Conservation (phyloP, 352 stramenopile genomes). For the Ophiocytium majus region DNA sequence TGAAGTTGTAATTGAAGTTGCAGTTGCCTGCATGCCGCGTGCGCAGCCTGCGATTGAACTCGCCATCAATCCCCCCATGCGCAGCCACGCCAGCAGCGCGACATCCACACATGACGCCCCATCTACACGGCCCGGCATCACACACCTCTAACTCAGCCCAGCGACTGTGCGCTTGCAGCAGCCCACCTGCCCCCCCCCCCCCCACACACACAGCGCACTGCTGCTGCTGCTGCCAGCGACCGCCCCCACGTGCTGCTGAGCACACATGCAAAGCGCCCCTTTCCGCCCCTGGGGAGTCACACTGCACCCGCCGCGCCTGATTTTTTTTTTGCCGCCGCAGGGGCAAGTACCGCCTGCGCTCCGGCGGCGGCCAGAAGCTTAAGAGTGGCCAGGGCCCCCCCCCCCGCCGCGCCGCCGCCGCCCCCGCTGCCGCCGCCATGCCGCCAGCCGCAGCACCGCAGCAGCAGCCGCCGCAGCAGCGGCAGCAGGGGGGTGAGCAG, state of each 20-base stretch:
- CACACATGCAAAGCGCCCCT: too few relatives aligned
- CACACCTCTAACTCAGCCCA: too few relatives aligned
- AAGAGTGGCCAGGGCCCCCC: constrained; percentile 32
- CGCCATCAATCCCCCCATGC: neutral
- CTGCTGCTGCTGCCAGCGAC: too few relatives aligned
- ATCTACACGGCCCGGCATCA: too few relatives aligned
- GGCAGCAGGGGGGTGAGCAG: neutral
- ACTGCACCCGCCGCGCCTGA: neutral
- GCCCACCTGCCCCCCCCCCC: too few relatives aligned
- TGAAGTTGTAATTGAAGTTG: neutral
- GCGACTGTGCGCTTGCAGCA: too few relatives aligned
- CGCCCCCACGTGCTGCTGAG: too few relatives aligned
- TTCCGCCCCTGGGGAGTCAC: too few relatives aligned
- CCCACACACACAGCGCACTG: too few relatives aligned
- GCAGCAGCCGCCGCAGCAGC: neutral
- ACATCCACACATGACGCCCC: too few relatives aligned
- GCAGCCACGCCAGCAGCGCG: neutral
- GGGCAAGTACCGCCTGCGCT: constrained; percentile 41
- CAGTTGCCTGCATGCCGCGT: neutral
- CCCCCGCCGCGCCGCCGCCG: neutral
- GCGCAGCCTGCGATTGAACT: neutral
- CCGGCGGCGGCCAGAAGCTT: constrained; percentile 44
- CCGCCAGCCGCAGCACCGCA: neutral
- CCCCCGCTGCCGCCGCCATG: too few relatives aligned
- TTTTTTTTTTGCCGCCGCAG: constrained; percentile 25